These are phyloP conservation scores for Diplodia sapinea DNA, from an alignment of 2,329 filamentous ascomycete genomes.

Conservation along the genomic window DNA sequence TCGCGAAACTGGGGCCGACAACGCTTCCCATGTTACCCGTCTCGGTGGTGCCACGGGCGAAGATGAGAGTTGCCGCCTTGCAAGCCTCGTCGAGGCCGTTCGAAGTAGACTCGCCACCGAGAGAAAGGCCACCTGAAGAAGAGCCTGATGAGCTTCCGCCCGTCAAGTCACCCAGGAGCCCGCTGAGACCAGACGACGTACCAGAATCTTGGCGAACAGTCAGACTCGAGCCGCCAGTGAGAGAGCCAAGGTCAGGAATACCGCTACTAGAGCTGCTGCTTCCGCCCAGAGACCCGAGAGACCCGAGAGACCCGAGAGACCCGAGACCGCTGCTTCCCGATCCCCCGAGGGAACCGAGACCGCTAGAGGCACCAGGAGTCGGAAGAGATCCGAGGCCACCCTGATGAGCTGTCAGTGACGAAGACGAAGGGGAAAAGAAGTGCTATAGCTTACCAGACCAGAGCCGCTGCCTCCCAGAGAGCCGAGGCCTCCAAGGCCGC, in stretches of 20 bases:
- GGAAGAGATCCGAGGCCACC: not conserved
- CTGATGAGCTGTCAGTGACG: not conserved
- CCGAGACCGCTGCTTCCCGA: conserved; percentile 2
- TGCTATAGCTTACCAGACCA: not conserved
- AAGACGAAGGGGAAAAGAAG: not conserved
- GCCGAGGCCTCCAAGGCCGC: no score
- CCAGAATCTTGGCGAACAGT: conserved; percentile 21
- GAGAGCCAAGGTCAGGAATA: conserved; percentile 10
- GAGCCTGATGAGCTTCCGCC: conserved; percentile 9
- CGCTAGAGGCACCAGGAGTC: conserved; percentile 1
- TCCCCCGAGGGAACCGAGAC: not conserved
- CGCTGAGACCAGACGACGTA: not conserved
- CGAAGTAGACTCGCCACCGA: conserved; percentile 40
- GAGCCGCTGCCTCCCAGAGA: not conserved
- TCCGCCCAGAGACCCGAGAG: not conserved
- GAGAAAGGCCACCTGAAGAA: not conserved
- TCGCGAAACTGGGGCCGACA: conserved; percentile 59
- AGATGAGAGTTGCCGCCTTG: conserved; percentile 60
- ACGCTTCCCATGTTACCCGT: conserved; percentile 58
- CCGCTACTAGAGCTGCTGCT: not conserved
- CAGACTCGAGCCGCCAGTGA: not conserved
- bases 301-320: conserved; percentile 3
- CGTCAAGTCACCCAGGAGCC: not conserved
- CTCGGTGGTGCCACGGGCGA: conserved; percentile 62
- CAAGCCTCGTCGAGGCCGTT: conserved; percentile 53